phyloP scores from a whole-genome alignment of 2,329 filamentous ascomycete genomes.

The Sordariomycetes sp. region DNA sequence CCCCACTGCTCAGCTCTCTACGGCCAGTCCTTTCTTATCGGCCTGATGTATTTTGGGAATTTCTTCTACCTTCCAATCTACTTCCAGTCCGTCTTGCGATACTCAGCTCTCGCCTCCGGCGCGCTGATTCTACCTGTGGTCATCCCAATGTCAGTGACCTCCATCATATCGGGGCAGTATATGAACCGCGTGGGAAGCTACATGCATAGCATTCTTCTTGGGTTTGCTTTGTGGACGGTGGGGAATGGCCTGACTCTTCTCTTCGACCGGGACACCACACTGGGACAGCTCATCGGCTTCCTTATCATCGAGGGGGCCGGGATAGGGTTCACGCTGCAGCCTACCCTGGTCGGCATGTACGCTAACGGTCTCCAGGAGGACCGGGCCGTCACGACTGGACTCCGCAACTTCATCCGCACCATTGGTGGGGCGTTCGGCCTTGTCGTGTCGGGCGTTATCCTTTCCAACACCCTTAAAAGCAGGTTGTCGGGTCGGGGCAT shows the following conservation, averaged over 20 bases:
- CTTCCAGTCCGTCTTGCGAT: constrained; percentile 18
- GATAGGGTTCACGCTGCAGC: too few relatives aligned
- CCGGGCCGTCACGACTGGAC: constrained; percentile 23
- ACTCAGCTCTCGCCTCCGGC: constrained; percentile 16
- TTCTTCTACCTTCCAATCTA: constrained; percentile 19
- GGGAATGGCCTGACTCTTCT: constrained; percentile 22
- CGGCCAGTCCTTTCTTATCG: constrained; percentile 15
- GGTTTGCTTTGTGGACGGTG: constrained; percentile 22
- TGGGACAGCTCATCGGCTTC: too few relatives aligned
- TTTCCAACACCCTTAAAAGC: constrained; percentile 15
- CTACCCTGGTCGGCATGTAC: too few relatives aligned
- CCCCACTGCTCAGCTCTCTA: constrained; percentile 12
- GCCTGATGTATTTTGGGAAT: constrained; percentile 17
- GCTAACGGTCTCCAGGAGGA: constrained; percentile 13
- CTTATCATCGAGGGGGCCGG: too few relatives aligned
- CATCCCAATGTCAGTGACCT: constrained; percentile 14
- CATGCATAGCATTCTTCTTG: constrained; percentile 16
- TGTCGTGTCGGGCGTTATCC: constrained; percentile 41
- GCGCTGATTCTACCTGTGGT: constrained; percentile 18
- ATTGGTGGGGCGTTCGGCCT: constrained; percentile 38
- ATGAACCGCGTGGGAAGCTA: constrained; percentile 18
- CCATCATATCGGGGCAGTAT: constrained; percentile 19
- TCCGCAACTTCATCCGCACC: constrained; percentile 26
- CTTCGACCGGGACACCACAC: too few relatives aligned
- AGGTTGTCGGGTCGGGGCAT: background rate